A percentile compares a stretch with the other conserved stretches of the same genome.
Conservation (phyloP, 495 filamentous ascomycete species). For the Penicillium canariense region DNA sequence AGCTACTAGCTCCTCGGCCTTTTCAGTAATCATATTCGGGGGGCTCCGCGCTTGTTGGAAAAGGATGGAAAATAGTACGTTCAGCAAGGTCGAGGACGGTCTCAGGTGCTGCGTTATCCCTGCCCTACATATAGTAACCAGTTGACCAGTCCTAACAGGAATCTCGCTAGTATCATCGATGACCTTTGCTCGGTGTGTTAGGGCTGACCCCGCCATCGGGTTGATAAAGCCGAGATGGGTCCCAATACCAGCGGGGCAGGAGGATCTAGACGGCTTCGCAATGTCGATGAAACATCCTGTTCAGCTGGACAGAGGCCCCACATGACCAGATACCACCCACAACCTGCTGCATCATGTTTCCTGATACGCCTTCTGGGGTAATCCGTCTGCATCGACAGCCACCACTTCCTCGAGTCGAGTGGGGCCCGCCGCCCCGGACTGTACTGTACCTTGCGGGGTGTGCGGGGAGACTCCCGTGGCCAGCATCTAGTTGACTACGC, state of each 20-base stretch:
- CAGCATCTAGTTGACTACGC: not conserved
- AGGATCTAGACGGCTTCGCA: no score
- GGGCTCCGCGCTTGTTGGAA: no score
- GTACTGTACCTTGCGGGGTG: conserved; percentile 6
- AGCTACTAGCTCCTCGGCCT: conserved; percentile 8
- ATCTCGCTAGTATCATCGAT: not conserved
- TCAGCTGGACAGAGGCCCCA: no score
- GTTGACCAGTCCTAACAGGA: not conserved
- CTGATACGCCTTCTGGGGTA: not conserved
- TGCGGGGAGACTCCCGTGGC: not conserved
- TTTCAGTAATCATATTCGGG: conserved; percentile 15
- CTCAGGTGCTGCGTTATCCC: not conserved
- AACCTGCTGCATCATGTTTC: no score
- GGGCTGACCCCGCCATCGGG: not conserved
- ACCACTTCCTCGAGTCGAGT: not conserved
- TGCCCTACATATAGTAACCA: not conserved
- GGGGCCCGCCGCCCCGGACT: conserved; percentile 12
- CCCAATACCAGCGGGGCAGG: not conserved
- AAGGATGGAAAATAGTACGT: no score
- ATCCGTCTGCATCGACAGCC: not conserved
- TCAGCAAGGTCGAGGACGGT: not conserved
- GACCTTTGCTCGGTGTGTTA: not conserved
- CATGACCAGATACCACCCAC: no score
- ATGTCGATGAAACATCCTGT: no score
- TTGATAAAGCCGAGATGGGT: not conserved